A percentile compares a stretch with the other conserved stretches of the same genome.
Conservation (phyloP, 2,329 filamentous ascomycete genomes). For the Colletotrichum orchidophilum region DNA sequence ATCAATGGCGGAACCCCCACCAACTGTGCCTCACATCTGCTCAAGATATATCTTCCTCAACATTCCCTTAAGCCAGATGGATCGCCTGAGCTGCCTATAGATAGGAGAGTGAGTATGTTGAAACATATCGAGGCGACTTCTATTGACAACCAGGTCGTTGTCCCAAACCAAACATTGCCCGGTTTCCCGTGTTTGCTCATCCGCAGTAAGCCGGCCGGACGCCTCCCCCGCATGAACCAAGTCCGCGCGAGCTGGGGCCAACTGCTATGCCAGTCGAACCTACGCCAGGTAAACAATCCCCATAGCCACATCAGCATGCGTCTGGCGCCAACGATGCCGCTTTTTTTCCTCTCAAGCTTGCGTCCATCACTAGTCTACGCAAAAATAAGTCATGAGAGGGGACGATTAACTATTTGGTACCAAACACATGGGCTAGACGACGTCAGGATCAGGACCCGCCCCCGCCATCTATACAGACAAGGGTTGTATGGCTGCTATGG, state of each 20-base stretch:
- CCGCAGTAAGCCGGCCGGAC: neutral
- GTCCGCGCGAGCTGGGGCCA: neutral
- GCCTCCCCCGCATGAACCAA: neutral
- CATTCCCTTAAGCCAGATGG: neutral
- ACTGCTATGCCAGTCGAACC: neutral
- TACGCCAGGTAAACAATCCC: neutral
- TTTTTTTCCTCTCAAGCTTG: neutral
- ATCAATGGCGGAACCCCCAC: neutral
- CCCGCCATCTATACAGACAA: constrained; percentile 2
- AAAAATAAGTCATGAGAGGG: neutral
- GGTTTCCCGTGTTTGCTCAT: neutral
- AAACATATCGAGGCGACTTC: neutral
- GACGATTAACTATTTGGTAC: neutral
- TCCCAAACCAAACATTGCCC: neutral
- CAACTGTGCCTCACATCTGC: neutral
- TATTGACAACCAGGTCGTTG: neutral
- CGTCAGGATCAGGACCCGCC: constrained; percentile 13
- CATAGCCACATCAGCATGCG: neutral
- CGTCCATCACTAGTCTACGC: neutral
- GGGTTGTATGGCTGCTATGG: neutral
- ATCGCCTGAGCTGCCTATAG: neutral
- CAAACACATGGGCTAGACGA: neutral
- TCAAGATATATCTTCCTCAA: too few species aligned
- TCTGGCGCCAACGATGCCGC: neutral
- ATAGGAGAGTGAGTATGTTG: neutral